Conservation (phyloP, 441 rosid species). For the Isatis lusitanica region DNA sequence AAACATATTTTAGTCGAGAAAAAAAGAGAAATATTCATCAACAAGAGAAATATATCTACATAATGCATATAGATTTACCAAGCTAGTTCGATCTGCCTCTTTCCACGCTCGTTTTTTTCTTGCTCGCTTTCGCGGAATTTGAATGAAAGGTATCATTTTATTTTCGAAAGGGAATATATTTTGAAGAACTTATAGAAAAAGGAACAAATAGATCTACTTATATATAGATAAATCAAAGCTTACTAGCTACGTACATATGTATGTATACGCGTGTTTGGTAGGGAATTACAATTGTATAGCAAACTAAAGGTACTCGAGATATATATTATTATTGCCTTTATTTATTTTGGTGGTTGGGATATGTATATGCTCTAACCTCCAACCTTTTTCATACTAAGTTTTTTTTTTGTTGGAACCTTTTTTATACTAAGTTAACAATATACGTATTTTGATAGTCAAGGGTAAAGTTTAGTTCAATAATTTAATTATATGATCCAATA, state of each 20-base stretch:
- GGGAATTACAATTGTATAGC: background rate
- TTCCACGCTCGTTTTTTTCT: background rate
- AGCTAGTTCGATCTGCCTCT: background rate
- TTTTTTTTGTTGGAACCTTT: no score
- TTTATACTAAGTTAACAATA: background rate
- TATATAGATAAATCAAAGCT: slow-evolving; percentile 17
- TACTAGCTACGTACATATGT: background rate
- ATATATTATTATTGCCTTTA: background rate
- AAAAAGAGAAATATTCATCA: background rate
- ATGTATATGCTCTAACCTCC: slow-evolving; percentile 33
- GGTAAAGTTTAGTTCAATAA: background rate
- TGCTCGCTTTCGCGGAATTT: slow-evolving; percentile 1
- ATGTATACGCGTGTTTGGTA: slow-evolving; percentile 12
- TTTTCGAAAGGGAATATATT: background rate
- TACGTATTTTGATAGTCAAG: background rate
- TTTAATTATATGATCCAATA: background rate
- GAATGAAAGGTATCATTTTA: slow-evolving; percentile 2
- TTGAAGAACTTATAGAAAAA: slow-evolving; percentile 13
- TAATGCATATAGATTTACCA: slow-evolving; percentile 22
- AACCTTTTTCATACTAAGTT: background rate
- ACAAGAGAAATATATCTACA: background rate
- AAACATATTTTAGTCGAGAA: background rate
- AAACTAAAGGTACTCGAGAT: slow-evolving; percentile 2
- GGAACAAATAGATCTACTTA: slow-evolving; percentile 19
- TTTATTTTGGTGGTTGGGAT: slow-evolving; percentile 34